Conservation (phyloP, 768 basidiomycete genomes). For the Calocybe gangraenosa region DNA sequence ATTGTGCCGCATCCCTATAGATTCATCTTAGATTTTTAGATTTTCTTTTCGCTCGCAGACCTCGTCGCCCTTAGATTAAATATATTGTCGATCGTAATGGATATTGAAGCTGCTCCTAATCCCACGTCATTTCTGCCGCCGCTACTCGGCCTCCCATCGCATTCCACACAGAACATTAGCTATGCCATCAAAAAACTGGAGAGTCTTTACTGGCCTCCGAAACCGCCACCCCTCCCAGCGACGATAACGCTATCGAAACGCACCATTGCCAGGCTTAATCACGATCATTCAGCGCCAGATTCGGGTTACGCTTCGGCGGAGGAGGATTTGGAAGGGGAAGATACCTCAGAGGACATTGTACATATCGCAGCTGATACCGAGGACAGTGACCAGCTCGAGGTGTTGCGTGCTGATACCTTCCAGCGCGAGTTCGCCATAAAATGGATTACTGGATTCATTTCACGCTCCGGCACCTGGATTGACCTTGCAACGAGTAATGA, state of each 20-base stretch:
- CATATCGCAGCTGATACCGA: slow-evolving; percentile 13
- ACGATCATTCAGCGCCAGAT: slow-evolving; percentile 51
- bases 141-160: slow-evolving; percentile 37
- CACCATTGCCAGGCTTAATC: slow-evolving; percentile 26
- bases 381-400: slow-evolving; percentile 28
- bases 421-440: slow-evolving; percentile 65
- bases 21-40: background rate
- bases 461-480: slow-evolving; percentile 54
- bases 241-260: slow-evolving; percentile 23
- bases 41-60: background rate
- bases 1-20: slow-evolving; percentile 18
- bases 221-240: slow-evolving; percentile 20
- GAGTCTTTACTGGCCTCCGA: slow-evolving; percentile 47
- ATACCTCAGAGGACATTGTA: slow-evolving; percentile 12
- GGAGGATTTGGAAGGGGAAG: slow-evolving; percentile 45
- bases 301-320: slow-evolving; percentile 79
- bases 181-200: slow-evolving; percentile 41
- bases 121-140: slow-evolving; percentile 49
- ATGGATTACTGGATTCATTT: slow-evolving; percentile 72
- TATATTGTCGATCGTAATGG: background rate
- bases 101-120: slow-evolving; percentile 1
- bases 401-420: slow-evolving; percentile 57
- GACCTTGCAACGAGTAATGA: slow-evolving; percentile 20
- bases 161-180: slow-evolving; percentile 31
- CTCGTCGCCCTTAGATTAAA: background rate